Percentiles rank a stretch among this genome's conserved stretches.
These are phyloP conservation scores for Dichotomocladium elegans DNA, from an alignment of 371 early-diverging fungal species.

Conservation along the genomic window DNA sequence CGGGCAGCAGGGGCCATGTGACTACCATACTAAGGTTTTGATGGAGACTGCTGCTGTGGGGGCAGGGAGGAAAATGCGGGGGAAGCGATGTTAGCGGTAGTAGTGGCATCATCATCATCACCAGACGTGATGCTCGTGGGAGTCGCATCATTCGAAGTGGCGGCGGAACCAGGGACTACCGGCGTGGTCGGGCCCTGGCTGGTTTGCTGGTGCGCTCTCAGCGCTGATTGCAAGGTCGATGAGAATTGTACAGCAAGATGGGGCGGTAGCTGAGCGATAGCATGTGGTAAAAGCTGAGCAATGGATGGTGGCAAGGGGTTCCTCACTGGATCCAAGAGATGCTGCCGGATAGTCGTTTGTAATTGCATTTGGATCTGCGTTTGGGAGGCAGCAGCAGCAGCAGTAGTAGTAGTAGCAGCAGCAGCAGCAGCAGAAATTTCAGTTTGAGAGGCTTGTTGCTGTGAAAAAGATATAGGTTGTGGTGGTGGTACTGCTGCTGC, in stretches of 20 bases:
- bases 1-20: too few species aligned
- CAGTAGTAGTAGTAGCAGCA: not conserved
- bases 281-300: slow-evolving; percentile 37
- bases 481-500: too few species aligned
- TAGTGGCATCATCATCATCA: too few species aligned
- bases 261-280: slow-evolving; percentile 41
- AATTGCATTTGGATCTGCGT: slow-evolving; percentile 18
- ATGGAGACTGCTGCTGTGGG: too few species aligned
- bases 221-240: slow-evolving; percentile 24
- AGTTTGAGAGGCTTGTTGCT: not conserved
- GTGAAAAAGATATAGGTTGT: too few species aligned
- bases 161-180: too few species aligned
- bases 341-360: slow-evolving; percentile 41
- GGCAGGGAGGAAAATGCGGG: too few species aligned
- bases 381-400: not conserved
- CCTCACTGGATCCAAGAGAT: slow-evolving; percentile 36
- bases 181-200: not conserved
- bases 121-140: not conserved
- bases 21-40: too few species aligned
- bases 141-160: too few species aligned
- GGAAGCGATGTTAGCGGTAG: too few species aligned
- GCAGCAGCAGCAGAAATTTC: not conserved
- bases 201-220: slow-evolving; percentile 20
- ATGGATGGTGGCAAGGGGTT: slow-evolving; percentile 41
- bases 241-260: slow-evolving; percentile 36